Conservation (phyloP, 331 rosid genomes). For the Prunus yedoensis region DNA sequence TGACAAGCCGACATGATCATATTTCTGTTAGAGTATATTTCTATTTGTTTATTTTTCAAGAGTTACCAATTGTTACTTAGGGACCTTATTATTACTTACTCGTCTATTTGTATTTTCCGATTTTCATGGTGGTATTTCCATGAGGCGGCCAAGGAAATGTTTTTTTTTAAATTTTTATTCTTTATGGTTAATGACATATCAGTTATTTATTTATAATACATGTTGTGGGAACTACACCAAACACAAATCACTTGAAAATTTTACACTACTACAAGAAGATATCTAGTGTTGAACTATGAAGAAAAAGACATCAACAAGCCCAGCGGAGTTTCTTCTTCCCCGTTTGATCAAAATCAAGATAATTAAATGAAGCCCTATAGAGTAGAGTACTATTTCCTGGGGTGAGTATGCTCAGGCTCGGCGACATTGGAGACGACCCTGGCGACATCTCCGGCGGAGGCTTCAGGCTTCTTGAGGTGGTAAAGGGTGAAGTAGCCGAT, state of each 20-base stretch:
- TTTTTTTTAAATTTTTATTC: no score
- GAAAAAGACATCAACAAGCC: no score
- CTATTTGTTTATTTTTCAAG: conserved; percentile 30
- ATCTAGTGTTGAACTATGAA: no score
- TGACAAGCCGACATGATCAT: conserved; percentile 36
- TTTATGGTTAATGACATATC: no score
- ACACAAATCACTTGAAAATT: no score
- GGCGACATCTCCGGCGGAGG: conserved; percentile 61
- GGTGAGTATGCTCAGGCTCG: conserved; percentile 48
- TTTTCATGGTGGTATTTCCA: not conserved
- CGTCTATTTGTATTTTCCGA: not conserved
- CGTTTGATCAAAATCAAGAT: no score
- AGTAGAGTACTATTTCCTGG: conserved; percentile 31
- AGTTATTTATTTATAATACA: no score
- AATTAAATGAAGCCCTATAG: no score
- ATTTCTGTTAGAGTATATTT: conserved; percentile 47
- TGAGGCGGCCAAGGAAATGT: not conserved
- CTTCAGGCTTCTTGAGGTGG: conserved; percentile 63
- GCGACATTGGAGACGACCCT: conserved; percentile 59
- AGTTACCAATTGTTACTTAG: not conserved
- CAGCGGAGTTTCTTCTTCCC: no score
- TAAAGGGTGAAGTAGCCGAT: conserved; percentile 55
- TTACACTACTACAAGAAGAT: no score
- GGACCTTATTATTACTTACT: no score
- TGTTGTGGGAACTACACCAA: no score